A percentile compares a stretch with the other conserved stretches of the same genome.
Evolutionary conservation across 352 stramenopile species (phyloP).

Genomic region (Globisporangium emineosum): DNA sequence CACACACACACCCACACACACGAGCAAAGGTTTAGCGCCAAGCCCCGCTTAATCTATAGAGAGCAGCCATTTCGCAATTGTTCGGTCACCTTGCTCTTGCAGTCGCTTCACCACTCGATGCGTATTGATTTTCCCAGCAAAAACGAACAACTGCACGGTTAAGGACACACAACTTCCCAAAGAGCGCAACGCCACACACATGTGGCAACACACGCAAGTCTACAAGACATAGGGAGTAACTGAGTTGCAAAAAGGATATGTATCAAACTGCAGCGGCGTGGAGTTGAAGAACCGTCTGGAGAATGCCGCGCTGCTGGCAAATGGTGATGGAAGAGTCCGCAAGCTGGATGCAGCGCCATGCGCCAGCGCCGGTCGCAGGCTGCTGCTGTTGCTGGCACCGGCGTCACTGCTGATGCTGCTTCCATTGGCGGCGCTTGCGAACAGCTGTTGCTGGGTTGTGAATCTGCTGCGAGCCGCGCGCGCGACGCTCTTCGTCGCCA

Average conservation of each 20-base stretch:
- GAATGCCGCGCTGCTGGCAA: not conserved
- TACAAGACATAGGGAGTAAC: not conserved
- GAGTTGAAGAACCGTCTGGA: constrained; percentile 15
- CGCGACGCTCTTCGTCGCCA: constrained; percentile 9
- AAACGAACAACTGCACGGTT: constrained; percentile 17
- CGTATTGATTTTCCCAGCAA: constrained; percentile 20
- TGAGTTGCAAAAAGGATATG: constrained; percentile 13
- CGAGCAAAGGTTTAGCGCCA: not conserved
- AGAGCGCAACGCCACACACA: not conserved
- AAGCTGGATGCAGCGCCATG: no score
- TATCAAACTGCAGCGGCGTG: constrained; percentile 25
- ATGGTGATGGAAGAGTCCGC: not conserved
- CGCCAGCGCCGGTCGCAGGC: not conserved
- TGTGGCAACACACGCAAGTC: not conserved
- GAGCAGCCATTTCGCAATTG: not conserved
- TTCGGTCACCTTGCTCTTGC: constrained; percentile 56
- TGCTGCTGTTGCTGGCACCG: not conserved
- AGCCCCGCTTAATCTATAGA: not conserved
- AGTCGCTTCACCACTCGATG: constrained; percentile 78
- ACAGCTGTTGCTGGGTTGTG: not conserved
- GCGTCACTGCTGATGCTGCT: not conserved
- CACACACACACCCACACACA: not conserved
- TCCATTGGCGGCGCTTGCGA: not conserved
- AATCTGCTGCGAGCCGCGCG: not conserved
- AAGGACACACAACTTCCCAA: constrained; percentile 2